A percentile compares a stretch with the other conserved stretches of the same genome.
Conservation (phyloP, 2,329 filamentous ascomycete genomes). For the Ophiostoma fasciatum region DNA sequence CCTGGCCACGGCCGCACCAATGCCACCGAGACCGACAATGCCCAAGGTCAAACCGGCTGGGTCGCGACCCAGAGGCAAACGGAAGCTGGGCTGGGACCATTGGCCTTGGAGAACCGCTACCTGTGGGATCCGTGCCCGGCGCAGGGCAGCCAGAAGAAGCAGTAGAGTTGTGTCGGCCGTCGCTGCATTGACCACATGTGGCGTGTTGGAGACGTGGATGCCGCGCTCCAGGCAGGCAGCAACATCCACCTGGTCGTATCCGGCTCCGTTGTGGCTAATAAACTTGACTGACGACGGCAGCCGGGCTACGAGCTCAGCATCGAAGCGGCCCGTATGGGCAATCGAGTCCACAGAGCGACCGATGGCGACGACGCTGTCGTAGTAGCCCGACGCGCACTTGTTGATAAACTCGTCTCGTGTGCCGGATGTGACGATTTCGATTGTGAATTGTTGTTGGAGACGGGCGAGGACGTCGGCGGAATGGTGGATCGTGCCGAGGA, state of each 20-base stretch:
- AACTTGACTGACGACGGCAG: constrained; percentile 16
- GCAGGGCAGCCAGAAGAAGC: constrained; percentile 52
- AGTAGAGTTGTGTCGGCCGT: constrained; percentile 60
- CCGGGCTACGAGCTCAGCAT: not conserved
- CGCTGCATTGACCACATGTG: constrained; percentile 51
- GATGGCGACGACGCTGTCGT: too few relatives aligned
- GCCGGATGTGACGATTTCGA: too few relatives aligned
- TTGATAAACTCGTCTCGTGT: too few relatives aligned
- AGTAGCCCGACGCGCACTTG: too few relatives aligned
- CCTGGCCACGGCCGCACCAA: constrained; percentile 21
- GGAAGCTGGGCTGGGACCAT: constrained; percentile 29
- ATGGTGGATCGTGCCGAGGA: constrained; percentile 1
- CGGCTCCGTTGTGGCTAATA: constrained; percentile 17
- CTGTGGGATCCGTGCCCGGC: constrained; percentile 39
- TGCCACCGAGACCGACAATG: constrained; percentile 46
- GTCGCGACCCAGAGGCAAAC: constrained; percentile 43
- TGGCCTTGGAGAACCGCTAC: not conserved
- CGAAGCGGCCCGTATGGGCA: constrained; percentile 5
- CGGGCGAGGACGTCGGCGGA: constrained; percentile 16
- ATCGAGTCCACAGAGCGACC: too few relatives aligned
- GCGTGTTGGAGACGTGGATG: constrained; percentile 52
- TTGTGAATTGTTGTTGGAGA: too few relatives aligned
- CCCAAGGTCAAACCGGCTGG: constrained; percentile 47
- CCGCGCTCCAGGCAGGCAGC: constrained; percentile 41
- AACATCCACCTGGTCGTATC: constrained; percentile 59